Conservation (phyloP, 2,329 filamentous ascomycete genomes). For the Trichoderma endophyticum region DNA sequence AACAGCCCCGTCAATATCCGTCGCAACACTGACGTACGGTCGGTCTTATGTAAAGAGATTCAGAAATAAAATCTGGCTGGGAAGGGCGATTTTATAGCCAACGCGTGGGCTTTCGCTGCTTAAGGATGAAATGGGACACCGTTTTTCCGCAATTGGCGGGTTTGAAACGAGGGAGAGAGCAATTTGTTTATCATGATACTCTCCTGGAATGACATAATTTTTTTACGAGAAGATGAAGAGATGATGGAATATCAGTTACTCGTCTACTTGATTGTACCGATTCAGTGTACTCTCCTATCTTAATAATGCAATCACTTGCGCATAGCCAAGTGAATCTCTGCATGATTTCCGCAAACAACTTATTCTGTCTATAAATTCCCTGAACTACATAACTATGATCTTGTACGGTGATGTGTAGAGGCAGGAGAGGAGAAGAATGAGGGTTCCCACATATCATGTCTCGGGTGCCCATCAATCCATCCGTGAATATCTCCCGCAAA, state of each 20-base stretch:
- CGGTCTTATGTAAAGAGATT: neutral
- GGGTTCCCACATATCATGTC: neutral
- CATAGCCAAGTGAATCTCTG: neutral
- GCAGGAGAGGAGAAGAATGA: neutral
- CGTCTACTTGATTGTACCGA: neutral
- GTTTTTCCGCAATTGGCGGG: neutral
- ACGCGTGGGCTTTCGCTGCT: neutral
- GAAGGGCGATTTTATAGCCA: neutral
- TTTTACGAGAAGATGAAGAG: neutral
- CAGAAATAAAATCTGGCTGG: neutral
- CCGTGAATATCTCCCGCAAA: neutral
- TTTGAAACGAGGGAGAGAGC: neutral
- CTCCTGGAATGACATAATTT: neutral
- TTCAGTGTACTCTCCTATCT: neutral
- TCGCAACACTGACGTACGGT: neutral
- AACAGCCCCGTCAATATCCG: slow-evolving; percentile 1
- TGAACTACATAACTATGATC: neutral
- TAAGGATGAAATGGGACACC: neutral
- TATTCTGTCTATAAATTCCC: neutral
- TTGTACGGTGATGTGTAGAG: neutral
- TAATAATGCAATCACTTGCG: neutral
- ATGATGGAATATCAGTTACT: neutral
- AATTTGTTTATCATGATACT: neutral
- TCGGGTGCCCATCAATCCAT: neutral
- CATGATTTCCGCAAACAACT: neutral